Conservation (phyloP, 1,284 basidiomycete species). For the Boletus mariae region DNA sequence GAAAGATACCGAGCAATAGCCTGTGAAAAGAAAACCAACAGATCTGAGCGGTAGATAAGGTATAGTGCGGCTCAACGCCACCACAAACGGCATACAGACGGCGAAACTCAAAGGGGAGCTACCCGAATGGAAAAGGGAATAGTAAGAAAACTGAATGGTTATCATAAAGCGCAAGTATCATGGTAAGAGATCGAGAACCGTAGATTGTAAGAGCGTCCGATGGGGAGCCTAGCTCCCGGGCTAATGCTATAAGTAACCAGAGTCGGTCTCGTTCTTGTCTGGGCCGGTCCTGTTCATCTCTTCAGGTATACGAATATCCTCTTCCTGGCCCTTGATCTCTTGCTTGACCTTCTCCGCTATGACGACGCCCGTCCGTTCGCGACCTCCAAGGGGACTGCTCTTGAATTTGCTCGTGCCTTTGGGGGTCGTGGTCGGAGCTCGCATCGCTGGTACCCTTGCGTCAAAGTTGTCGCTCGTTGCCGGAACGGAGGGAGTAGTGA, state of each 20-base stretch:
- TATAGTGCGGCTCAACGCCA: slow-evolving; percentile 19
- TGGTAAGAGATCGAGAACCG: neutral
- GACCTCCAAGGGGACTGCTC: slow-evolving; percentile 57
- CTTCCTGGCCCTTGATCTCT: slow-evolving; percentile 22
- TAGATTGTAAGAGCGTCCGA: neutral
- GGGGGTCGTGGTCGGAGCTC: slow-evolving; percentile 22
- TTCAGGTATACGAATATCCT: slow-evolving; percentile 22
- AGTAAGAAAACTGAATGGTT: neutral
- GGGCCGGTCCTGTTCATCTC: slow-evolving; percentile 18
- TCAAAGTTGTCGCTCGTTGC: slow-evolving; percentile 12
- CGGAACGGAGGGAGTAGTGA: slow-evolving; percentile 10
- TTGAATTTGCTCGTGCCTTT: slow-evolving; percentile 60
- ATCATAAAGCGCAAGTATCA: neutral
- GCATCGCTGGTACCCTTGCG: slow-evolving; percentile 10
- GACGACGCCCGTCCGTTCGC: slow-evolving; percentile 40
- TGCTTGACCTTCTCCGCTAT: slow-evolving; percentile 41
- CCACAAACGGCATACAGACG: slow-evolving; percentile 9
- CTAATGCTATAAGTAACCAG: slow-evolving; percentile 26
- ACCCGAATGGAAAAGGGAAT: neutral
- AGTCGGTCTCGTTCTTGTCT: slow-evolving; percentile 25
- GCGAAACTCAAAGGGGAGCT: neutral
- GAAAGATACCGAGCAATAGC: neutral
- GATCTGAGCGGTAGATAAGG: neutral
- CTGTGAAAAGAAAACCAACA: neutral
- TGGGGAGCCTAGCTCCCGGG: neutral